phyloP scores from a whole-genome alignment of 169 alveolate species.

The Babesia divergens region DNA sequence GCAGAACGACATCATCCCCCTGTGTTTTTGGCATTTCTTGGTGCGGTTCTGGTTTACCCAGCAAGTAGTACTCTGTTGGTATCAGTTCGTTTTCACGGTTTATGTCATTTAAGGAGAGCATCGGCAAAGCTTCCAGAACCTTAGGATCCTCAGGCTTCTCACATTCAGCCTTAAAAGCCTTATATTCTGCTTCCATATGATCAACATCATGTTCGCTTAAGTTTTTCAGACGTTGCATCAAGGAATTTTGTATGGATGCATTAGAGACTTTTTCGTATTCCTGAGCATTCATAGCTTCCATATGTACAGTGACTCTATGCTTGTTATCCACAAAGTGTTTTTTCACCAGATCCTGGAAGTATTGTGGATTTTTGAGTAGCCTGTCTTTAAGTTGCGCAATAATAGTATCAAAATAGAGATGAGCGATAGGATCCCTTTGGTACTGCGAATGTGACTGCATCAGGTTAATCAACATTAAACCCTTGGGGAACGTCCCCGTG shows the following conservation, averaged over 20 bases:
- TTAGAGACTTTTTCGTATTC: conserved; percentile 62
- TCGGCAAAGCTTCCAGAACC: conserved; percentile 64
- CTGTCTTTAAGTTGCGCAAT: conserved; percentile 18
- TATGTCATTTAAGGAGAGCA: conserved; percentile 64
- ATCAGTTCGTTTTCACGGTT: conserved; percentile 63
- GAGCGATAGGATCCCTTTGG: conserved; percentile 43
- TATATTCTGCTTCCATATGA: conserved; percentile 58
- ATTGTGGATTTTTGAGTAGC: conserved; percentile 24
- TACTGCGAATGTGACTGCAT: conserved; percentile 54
- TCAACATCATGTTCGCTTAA: conserved; percentile 66
- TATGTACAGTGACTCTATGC: conserved; percentile 66
- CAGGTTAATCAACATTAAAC: conserved; percentile 35
- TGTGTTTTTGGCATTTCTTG: conserved; percentile 11
- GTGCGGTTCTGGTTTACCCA: conserved; percentile 10
- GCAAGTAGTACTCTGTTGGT: conserved; percentile 62
- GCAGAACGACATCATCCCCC: conserved; percentile 15
- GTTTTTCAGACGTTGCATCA: conserved; percentile 51
- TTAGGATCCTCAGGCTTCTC: conserved; percentile 59
- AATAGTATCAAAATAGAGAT: conserved; percentile 36
- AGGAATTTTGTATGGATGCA: conserved; percentile 22
- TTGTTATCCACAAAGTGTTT: conserved; percentile 65
- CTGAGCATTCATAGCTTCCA: conserved; percentile 63
- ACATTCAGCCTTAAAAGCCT: conserved; percentile 48
- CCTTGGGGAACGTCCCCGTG: conserved; percentile 56
- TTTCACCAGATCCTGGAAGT: conserved; percentile 58